phyloP scores from a whole-genome alignment of 306 rosid species.

The Phaseolus lunatus region DNA sequence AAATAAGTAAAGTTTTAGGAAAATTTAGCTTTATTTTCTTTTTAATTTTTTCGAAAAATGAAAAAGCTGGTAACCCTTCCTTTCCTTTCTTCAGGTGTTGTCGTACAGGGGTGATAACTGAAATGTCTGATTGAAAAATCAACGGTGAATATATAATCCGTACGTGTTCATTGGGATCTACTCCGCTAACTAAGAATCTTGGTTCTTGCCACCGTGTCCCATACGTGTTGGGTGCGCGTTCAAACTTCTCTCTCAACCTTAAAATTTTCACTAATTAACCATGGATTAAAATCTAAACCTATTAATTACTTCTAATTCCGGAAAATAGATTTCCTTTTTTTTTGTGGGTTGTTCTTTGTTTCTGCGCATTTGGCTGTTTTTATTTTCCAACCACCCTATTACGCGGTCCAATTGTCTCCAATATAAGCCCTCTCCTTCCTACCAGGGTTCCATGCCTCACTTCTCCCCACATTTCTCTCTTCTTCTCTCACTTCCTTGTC shows the following conservation, averaged over 20 bases:
- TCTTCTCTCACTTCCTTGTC: constrained; percentile 17
- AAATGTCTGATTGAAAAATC: constrained; percentile 30
- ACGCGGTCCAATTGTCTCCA: constrained; percentile 63
- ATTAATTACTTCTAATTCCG: background rate
- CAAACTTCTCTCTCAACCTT: constrained; percentile 4
- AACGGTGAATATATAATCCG: constrained; percentile 42
- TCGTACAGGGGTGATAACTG: constrained; percentile 26
- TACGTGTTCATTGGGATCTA: constrained; percentile 16
- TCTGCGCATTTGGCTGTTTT: constrained; percentile 20
- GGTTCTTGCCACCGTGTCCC: constrained; percentile 53
- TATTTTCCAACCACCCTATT: constrained; percentile 51
- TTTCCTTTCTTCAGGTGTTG: background rate
- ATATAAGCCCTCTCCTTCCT: constrained; percentile 58
- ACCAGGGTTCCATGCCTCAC: constrained; percentile 54
- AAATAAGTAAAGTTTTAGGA: background rate
- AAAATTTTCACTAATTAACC: constrained; percentile 26
- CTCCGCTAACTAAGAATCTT: constrained; percentile 37
- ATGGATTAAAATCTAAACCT: background rate
- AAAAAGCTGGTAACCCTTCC: background rate
- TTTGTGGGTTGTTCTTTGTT: background rate
- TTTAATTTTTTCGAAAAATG: too few relatives aligned
- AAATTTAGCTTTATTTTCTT: too few relatives aligned
- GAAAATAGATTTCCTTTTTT: background rate
- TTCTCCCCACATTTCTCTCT: constrained; percentile 39
- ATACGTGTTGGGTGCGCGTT: constrained; percentile 49